Evolutionary conservation across 1,284 basidiomycete species (phyloP).

Genomic region (Pyrrhoderma lamaoense): DNA sequence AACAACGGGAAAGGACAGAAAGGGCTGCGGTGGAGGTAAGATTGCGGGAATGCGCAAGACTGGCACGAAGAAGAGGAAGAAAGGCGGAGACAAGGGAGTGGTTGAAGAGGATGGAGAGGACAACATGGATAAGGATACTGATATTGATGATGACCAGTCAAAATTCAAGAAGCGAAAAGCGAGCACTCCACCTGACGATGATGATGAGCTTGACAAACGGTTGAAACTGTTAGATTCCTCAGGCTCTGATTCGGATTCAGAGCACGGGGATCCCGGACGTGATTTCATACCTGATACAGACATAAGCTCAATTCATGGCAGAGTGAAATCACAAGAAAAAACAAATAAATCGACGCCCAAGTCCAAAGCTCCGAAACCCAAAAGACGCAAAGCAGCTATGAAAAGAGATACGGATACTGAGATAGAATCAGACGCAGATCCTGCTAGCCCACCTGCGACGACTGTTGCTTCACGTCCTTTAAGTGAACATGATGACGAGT

Average conservation of each 20-base stretch:
- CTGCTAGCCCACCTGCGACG: not conserved
- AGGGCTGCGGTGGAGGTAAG: slow-evolving; percentile 39
- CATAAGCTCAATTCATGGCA: no score
- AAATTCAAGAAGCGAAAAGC: slow-evolving; percentile 4
- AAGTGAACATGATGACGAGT: not conserved
- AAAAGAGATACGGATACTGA: not conserved
- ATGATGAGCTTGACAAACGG: not conserved
- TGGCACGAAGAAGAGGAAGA: slow-evolving; percentile 63
- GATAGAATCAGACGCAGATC: not conserved
- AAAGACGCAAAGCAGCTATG: no score
- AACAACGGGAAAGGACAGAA: slow-evolving; percentile 42
- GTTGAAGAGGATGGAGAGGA: slow-evolving; percentile 3
- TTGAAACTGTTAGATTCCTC: not conserved
- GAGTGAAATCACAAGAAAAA: no score
- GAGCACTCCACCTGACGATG: slow-evolving; percentile 2
- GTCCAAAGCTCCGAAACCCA: no score
- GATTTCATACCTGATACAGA: slow-evolving; percentile 2
- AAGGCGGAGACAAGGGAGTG: slow-evolving; percentile 15
- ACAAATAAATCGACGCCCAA: no score
- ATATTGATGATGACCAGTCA: not conserved
- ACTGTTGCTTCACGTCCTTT: not conserved
- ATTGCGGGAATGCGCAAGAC: slow-evolving; percentile 51
- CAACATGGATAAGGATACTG: not conserved
- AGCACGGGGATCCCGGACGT: not conserved
- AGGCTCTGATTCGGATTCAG: slow-evolving; percentile 7